phyloP scores from a whole-genome alignment of 257 asterid species.

The Solanum appendiculatum region DNA sequence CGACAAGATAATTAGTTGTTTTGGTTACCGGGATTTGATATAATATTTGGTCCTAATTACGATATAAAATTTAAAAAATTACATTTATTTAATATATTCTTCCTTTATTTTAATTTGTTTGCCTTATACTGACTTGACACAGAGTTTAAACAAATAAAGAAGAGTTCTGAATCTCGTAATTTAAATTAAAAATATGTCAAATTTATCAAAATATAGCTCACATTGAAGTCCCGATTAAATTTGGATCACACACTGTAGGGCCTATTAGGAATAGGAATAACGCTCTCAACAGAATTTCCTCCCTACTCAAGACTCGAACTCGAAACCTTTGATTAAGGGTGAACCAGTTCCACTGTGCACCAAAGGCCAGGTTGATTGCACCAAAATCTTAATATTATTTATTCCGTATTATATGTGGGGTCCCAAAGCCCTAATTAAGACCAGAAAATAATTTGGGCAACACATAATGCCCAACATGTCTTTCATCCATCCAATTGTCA shows the following conservation, averaged over 20 bases:
- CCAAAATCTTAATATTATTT: neutral
- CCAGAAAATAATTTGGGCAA: neutral
- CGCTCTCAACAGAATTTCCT: rapidly evolving
- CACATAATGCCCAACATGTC: constrained; percentile 7
- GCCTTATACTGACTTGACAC: neutral
- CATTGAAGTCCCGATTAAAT: too few species aligned
- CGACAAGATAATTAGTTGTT: neutral
- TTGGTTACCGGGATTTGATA: neutral
- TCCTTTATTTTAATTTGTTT: too few species aligned
- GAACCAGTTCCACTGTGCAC: rapidly evolving
- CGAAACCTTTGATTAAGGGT: too few species aligned
- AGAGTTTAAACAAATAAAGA: too few species aligned
- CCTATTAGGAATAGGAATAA: too few species aligned
- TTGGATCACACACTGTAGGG: rapidly evolving
- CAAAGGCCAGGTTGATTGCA: neutral
- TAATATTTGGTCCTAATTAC: neutral
- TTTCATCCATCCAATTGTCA: constrained; percentile 57
- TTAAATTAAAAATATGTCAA: neutral
- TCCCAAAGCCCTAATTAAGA: neutral
- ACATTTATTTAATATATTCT: too few species aligned
- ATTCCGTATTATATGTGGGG: neutral
- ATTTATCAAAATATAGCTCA: neutral
- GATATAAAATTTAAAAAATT: neutral
- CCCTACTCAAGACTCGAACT: too few species aligned
- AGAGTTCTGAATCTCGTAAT: too few species aligned